A percentile compares a stretch with the other conserved stretches of the same genome.
These are phyloP conservation scores for Camellia lanceoleosa DNA, from an alignment of 148 eudicot genomes.

Conservation along the genomic window DNA sequence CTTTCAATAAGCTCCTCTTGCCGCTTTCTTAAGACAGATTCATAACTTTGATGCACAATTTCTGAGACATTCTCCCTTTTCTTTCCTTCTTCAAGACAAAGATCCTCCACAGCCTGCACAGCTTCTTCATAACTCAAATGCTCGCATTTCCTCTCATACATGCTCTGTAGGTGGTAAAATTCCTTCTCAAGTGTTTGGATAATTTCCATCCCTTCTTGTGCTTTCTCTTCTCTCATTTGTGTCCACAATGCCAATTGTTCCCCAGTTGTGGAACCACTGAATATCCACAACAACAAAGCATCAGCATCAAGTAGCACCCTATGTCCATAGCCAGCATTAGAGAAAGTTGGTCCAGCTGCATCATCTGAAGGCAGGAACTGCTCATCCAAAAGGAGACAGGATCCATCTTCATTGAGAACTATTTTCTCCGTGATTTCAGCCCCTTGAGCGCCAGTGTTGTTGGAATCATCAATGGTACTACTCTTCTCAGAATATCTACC, in stretches of 20 bases:
- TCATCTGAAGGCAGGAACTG: slow-evolving; percentile 37
- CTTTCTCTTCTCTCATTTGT: slow-evolving; percentile 57
- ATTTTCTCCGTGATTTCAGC: slow-evolving; percentile 48
- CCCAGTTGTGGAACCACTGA: slow-evolving; percentile 48
- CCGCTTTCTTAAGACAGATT: slow-evolving; percentile 63
- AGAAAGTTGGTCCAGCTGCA: slow-evolving; percentile 25
- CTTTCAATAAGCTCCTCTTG: slow-evolving; percentile 60
- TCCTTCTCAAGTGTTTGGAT: slow-evolving; percentile 70
- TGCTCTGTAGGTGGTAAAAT: slow-evolving; percentile 58
- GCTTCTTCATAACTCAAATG: slow-evolving; percentile 73
- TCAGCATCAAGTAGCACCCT: slow-evolving; percentile 36
- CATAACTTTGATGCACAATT: slow-evolving; percentile 49
- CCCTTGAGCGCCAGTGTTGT: slow-evolving; percentile 23
- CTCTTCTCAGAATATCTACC: slow-evolving; percentile 63
- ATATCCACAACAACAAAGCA: slow-evolving; percentile 82
- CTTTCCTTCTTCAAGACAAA: slow-evolving; percentile 74
- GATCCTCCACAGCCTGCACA: slow-evolving; percentile 73
- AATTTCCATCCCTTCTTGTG: slow-evolving; percentile 63
- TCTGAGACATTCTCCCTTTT: slow-evolving; percentile 61
- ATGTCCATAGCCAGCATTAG: slow-evolving; percentile 24
- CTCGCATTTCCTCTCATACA: slow-evolving; percentile 77
- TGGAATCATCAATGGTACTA: slow-evolving; percentile 40
- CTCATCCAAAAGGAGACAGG: slow-evolving; percentile 64
- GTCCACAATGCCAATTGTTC: slow-evolving; percentile 74
- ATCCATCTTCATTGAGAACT: slow-evolving; percentile 55